These are phyloP conservation scores for Fusarium euwallaceae DNA, from an alignment of 2,329 filamentous ascomycete species.

Conservation along the genomic window DNA sequence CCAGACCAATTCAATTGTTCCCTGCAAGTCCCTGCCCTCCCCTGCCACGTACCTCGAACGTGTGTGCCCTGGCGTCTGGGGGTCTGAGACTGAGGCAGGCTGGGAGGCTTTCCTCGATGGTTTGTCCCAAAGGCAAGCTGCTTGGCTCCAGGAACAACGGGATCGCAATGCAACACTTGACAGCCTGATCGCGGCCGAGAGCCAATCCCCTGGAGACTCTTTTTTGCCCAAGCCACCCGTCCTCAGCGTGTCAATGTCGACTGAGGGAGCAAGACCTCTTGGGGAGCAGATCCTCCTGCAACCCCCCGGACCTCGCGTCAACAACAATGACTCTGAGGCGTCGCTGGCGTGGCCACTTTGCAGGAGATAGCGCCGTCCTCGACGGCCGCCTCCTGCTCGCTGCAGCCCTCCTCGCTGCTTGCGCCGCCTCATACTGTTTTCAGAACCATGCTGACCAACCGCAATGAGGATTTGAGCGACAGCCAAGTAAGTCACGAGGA, in stretches of 20 bases:
- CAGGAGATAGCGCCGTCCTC: slow-evolving; percentile 4
- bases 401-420: slow-evolving; percentile 9
- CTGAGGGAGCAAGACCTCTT: neutral
- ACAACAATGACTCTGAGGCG: slow-evolving; percentile 35
- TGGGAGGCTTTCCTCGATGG: neutral
- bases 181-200: neutral
- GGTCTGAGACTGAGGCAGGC: neutral
- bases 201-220: neutral
- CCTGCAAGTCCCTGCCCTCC: slow-evolving; percentile 11
- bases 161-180: neutral
- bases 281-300: neutral
- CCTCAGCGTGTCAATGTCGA: slow-evolving; percentile 18
- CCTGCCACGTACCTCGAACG: neutral
- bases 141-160: neutral
- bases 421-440: slow-evolving; percentile 29
- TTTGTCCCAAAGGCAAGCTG: neutral
- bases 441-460: slow-evolving; percentile 30
- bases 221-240: slow-evolving; percentile 6
- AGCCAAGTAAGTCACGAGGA: slow-evolving; percentile 29
- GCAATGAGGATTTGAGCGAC: slow-evolving; percentile 6
- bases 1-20: slow-evolving; percentile 14
- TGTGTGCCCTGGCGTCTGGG: neutral
- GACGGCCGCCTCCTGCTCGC: slow-evolving; percentile 11
- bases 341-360: slow-evolving; percentile 27
- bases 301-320: slow-evolving; percentile 6